These are phyloP conservation scores for Xylaria sp. DNA, from an alignment of 2,329 filamentous ascomycete species.

Conservation along the genomic window DNA sequence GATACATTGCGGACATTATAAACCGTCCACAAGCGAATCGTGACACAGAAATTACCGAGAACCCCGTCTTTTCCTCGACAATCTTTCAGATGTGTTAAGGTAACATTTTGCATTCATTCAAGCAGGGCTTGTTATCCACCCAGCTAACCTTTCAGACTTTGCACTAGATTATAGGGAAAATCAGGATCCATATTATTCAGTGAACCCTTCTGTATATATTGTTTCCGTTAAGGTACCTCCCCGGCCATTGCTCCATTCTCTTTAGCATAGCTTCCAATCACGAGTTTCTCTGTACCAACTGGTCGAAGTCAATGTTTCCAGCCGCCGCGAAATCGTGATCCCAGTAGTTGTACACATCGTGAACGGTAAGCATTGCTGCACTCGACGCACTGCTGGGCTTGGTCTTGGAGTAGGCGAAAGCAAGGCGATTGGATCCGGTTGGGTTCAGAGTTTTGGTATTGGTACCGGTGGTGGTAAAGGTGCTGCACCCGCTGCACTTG, in stretches of 20 bases:
- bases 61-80: neutral
- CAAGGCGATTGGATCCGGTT: slow-evolving; percentile 91
- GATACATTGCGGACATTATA: neutral
- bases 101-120: neutral
- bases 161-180: neutral
- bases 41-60: neutral
- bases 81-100: neutral
- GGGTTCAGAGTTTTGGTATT: slow-evolving; percentile 72
- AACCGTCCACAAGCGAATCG: neutral
- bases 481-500: slow-evolving; percentile 52
- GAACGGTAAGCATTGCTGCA: slow-evolving; percentile 44
- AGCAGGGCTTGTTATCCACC: neutral
- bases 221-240: neutral
- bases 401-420: slow-evolving; percentile 47
- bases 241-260: neutral
- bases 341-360: slow-evolving; percentile 49
- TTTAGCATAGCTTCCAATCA: slow-evolving; percentile 6
- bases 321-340: slow-evolving; percentile 48
- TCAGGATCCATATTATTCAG: neutral
- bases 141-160: neutral
- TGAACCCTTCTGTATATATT: neutral
- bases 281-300: slow-evolving; percentile 46
- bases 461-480: slow-evolving; percentile 47
- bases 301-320: slow-evolving; percentile 44
- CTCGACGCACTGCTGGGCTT: slow-evolving; percentile 42